Conservation (phyloP, 2,329 filamentous ascomycete genomes). For the Fusarium mangiferae region DNA sequence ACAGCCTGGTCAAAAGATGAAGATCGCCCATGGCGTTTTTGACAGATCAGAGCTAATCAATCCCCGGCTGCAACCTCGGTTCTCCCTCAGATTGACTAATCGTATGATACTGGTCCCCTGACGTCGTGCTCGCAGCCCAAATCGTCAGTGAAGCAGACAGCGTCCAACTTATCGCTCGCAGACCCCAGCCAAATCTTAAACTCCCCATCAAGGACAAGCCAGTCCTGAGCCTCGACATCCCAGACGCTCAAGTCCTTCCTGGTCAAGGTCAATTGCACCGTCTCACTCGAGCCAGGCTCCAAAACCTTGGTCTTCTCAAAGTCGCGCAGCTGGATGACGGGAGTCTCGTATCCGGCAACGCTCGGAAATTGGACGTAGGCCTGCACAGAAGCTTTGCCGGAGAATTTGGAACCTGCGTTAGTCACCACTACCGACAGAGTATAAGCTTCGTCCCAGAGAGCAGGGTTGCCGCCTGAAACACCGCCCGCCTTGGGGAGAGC, state of each 20-base stretch:
- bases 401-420: conserved; percentile 59
- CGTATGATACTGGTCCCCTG: conserved; percentile 26
- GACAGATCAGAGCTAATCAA: not conserved
- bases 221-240: conserved; percentile 75
- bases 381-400: conserved; percentile 59
- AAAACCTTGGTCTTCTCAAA: conserved; percentile 74
- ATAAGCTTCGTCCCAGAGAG: conserved; percentile 66
- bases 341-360: conserved; percentile 65
- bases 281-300: conserved; percentile 61
- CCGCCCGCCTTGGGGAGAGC: conserved; percentile 70
- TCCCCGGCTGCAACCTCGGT: not conserved
- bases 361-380: conserved; percentile 58
- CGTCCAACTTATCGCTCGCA: conserved; percentile 50
- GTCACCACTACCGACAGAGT: conserved; percentile 57
- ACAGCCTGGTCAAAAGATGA: not conserved
- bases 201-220: conserved; percentile 61
- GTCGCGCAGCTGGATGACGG: conserved; percentile 73
- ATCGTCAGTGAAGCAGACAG: conserved; percentile 45
- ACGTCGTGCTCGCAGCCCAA: conserved; percentile 43
- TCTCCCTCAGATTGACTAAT: not conserved
- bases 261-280: conserved; percentile 68
- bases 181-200: conserved; percentile 55
- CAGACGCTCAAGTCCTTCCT: conserved; percentile 79
- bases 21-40: conserved; percentile 11
- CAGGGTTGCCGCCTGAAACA: conserved; percentile 74